Evolutionary conservation across 129 eudicot species (phyloP).

Genomic region (Scalesia atractyloides): DNA sequence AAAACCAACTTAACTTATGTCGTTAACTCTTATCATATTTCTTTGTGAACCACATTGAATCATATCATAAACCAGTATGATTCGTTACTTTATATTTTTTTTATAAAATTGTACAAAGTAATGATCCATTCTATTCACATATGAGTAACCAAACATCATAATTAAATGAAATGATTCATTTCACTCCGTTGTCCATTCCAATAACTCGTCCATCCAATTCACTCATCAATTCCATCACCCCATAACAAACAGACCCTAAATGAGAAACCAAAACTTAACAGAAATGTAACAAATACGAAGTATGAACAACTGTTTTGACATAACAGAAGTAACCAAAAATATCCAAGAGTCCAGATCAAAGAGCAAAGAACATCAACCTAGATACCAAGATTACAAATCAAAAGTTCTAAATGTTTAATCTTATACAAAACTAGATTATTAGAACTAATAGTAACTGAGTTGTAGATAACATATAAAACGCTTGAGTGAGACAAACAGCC

Average conservation of each 20-base stretch:
- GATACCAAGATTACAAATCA: constrained; percentile 25
- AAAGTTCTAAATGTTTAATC: constrained; percentile 27
- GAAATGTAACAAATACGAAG: background rate
- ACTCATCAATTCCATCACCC: no score
- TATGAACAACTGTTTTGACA: background rate
- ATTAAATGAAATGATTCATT: no score
- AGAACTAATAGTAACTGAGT: constrained; percentile 13
- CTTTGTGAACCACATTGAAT: no score
- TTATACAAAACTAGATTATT: constrained; percentile 30
- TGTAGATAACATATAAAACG: constrained; percentile 1
- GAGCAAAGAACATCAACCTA: constrained; percentile 22
- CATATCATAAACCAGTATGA: no score
- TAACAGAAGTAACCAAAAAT: constrained; percentile 21
- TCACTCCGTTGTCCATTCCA: no score
- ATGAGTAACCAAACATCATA: no score
- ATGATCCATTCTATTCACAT: no score
- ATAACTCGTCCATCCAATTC: no score
- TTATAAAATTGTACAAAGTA: no score
- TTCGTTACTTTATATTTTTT: no score
- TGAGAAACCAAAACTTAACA: background rate
- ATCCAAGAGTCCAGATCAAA: constrained; percentile 26
- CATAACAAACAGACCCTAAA: background rate
- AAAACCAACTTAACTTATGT: no score
- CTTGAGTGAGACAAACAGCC: constrained; percentile 21
- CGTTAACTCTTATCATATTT: no score